Percentiles rank a stretch among this genome's conserved stretches.
Conservation (phyloP, 1,284 basidiomycete genomes). For the Volvariella surrecta region DNA sequence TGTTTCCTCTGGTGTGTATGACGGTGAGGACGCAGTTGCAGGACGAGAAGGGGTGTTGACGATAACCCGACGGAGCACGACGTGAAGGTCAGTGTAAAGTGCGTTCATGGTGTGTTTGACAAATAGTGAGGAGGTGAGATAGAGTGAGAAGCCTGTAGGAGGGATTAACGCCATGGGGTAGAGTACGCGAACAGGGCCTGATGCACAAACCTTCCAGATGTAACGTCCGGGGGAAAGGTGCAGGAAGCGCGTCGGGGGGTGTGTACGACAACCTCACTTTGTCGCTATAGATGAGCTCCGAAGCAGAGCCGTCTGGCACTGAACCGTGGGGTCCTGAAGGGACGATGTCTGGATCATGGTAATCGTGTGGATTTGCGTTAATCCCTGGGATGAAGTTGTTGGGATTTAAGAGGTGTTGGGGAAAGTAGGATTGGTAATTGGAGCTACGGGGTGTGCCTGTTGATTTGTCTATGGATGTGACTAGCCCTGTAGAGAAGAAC, state of each 20-base stretch:
- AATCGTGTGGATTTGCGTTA: background rate
- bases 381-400: conserved; percentile 2
- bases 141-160: conserved; percentile 54
- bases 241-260: conserved; percentile 53
- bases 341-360: conserved; percentile 9
- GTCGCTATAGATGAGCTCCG: conserved; percentile 46
- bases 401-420: conserved; percentile 17
- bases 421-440: conserved; percentile 15
- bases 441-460: conserved; percentile 25
- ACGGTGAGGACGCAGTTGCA: background rate
- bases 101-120: conserved; percentile 67
- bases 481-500: conserved; percentile 64
- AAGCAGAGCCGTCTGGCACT: conserved; percentile 18
- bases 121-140: conserved; percentile 61
- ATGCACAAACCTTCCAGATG: conserved; percentile 53
- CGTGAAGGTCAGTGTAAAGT: conserved; percentile 54
- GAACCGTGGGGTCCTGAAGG: background rate
- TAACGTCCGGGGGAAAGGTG: conserved; percentile 60
- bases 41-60: conserved; percentile 24
- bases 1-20: background rate
- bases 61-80: conserved; percentile 42
- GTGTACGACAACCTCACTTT: conserved; percentile 51
- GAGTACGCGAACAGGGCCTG: background rate
- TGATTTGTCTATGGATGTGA: conserved; percentile 42
- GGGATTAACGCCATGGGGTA: background rate